Evolutionary conservation across 139 green algal species (phyloP), one percentile per base, ranked within the genome.

Genomic region (Picochlorum sp.): DNA sequence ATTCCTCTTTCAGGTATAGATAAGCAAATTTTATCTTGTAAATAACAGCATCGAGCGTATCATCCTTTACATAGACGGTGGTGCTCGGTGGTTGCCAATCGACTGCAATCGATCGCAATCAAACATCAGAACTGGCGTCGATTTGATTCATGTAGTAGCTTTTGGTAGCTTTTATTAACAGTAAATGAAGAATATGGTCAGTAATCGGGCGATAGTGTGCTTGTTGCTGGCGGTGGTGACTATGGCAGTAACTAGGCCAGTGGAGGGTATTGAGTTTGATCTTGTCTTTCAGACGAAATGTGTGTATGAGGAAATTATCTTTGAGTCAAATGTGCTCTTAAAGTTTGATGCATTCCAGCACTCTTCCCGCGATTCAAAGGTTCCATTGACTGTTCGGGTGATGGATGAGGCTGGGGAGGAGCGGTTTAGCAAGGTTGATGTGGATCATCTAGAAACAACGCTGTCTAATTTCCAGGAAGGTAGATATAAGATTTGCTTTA

Each of bases 401-500:
- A 57, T 73, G 23, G 57, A 72, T 63, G 57, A 63, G 4, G 13
- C 57, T 21, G 70, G 64, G 5, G 16, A 57, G 18, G 37, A 71
- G 47, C 41, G 70, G 23, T 77, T 69, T 51, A 65, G 68, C 54
- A 63, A 49, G 58, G 49, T 57, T 16, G 63, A 62, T 26, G n/a
- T 44, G 5, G 16, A 56, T 3, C 11, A 49, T 4, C 85, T 79
- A 0, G 76, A 93, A 51, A 94, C 95, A 67, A 79, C 79, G 8
- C 95, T 97, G 69, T 91, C 80, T 3, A 74, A 76, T 28, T 83
- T 86, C 15, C 44, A 60, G 26, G 77, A 81, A 30, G 91, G 90
- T 5, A 83, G 95, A 34, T 95, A 93, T 79, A 90, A 89, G 68
- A 78, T 85, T 3, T 97, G 90, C 73, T 97, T 97, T 68, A 91